Evolutionary conservation across 106 monocot species (phyloP).

Genomic region (Acorus calamus): DNA sequence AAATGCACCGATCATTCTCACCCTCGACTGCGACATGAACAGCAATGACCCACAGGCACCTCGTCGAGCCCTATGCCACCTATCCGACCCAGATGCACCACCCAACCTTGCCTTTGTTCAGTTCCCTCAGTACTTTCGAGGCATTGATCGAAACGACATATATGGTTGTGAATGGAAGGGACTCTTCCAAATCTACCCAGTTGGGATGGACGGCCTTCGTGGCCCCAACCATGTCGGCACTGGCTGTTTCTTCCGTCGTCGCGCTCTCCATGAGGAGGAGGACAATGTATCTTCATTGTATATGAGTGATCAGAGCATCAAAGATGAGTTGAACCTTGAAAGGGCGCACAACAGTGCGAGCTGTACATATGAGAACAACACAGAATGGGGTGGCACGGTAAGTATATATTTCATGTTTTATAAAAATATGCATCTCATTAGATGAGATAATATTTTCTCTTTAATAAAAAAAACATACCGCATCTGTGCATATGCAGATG

Average conservation of each 20-base stretch:
- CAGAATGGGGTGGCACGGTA: conserved; percentile 52
- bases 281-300: too few relatives aligned
- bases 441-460: too few relatives aligned
- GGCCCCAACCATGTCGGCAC: conserved; percentile 60
- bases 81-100: conserved; percentile 30
- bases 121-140: conserved; percentile 56
- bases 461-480: too few relatives aligned
- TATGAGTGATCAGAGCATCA: background rate
- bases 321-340: background rate
- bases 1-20: conserved; percentile 48
- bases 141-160: conserved; percentile 47
- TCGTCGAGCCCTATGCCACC: conserved; percentile 50
- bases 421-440: too few relatives aligned
- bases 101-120: conserved; percentile 54
- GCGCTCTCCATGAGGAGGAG: conserved; percentile 13
- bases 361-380: conserved; percentile 35
- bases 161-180: conserved; percentile 39
- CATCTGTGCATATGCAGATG: conserved; percentile 15
- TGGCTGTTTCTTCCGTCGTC: conserved; percentile 37
- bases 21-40: conserved; percentile 63
- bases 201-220: conserved; percentile 48
- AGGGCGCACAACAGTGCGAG: conserved; percentile 26
- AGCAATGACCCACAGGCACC: conserved; percentile 52
- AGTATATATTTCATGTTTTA: background rate
- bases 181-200: conserved; percentile 24